Evolutionary conservation across 257 asterid genomes (phyloP).

Genomic region (Nicotiana attenuata): DNA sequence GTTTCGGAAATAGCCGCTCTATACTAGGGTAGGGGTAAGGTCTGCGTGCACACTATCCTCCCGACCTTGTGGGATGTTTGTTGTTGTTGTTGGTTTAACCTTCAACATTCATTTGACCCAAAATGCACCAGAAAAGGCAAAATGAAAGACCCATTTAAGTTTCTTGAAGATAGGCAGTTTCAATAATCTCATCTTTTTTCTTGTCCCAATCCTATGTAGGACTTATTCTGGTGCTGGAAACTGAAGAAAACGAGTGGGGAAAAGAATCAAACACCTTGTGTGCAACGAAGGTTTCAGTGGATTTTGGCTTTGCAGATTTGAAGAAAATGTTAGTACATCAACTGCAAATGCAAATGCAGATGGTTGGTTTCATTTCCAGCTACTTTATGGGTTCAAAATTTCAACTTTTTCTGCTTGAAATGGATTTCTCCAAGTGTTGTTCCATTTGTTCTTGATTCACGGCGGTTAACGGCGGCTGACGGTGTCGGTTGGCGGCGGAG

Average conservation of each 20-base stretch:
- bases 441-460: neutral
- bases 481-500: neutral
- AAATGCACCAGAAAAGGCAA: neutral
- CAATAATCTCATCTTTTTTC: neutral
- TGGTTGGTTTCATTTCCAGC: neutral
- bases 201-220: neutral
- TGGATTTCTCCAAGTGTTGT: neutral
- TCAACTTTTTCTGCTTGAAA: neutral
- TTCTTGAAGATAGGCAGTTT: neutral
- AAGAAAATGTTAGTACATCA: neutral
- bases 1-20: too few species aligned
- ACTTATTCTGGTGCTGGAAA: neutral
- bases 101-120: neutral
- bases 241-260: neutral
- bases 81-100: neutral
- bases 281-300: neutral
- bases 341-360: neutral
- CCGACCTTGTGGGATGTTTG: too few species aligned
- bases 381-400: neutral
- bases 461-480: neutral
- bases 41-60: too few species aligned
- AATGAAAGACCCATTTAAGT: neutral
- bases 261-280: neutral
- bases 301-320: neutral
- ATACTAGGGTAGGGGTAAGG: too few species aligned